These are phyloP conservation scores for Cyberlindnera mycetangii DNA, from an alignment of 805 yeast species.

Conservation along the genomic window DNA sequence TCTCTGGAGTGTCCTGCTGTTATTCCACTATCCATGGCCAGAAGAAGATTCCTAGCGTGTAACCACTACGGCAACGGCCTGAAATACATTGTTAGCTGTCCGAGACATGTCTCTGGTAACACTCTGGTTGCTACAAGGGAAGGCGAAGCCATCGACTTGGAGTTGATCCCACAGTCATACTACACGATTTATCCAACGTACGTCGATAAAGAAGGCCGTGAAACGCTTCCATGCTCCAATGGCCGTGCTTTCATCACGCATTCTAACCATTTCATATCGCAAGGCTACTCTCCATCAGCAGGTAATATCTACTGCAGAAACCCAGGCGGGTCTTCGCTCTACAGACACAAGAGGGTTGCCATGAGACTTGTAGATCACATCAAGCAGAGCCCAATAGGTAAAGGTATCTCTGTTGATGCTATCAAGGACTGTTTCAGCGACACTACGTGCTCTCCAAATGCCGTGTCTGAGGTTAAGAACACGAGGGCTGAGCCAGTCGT, in stretches of 20 bases:
- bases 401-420: conserved; percentile 11
- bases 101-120: conserved; percentile 18
- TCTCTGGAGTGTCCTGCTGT: conserved; percentile 8
- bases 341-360: conserved; percentile 16
- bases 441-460: conserved; percentile 13
- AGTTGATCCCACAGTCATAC: conserved; percentile 15
- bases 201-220: conserved; percentile 14
- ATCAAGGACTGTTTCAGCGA: conserved; percentile 11
- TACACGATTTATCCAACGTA: conserved; percentile 14
- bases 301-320: conserved; percentile 15
- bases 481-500: conserved; percentile 15
- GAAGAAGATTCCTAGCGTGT: conserved; percentile 17
- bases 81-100: conserved; percentile 16
- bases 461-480: conserved; percentile 16
- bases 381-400: conserved; percentile 10
- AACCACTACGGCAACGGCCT: conserved; percentile 16
- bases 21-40: conserved; percentile 15
- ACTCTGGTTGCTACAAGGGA: conserved; percentile 14
- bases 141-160: conserved; percentile 16
- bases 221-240: conserved; percentile 9
- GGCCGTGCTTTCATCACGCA: conserved; percentile 17
- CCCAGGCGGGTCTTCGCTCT: conserved; percentile 20
- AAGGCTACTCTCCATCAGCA: conserved; percentile 14
- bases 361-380: conserved; percentile 13
- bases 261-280: conserved; percentile 13